Base-by-base conservation (phyloP, 441 rosid genomes). In the Capsella rubella region DNA sequence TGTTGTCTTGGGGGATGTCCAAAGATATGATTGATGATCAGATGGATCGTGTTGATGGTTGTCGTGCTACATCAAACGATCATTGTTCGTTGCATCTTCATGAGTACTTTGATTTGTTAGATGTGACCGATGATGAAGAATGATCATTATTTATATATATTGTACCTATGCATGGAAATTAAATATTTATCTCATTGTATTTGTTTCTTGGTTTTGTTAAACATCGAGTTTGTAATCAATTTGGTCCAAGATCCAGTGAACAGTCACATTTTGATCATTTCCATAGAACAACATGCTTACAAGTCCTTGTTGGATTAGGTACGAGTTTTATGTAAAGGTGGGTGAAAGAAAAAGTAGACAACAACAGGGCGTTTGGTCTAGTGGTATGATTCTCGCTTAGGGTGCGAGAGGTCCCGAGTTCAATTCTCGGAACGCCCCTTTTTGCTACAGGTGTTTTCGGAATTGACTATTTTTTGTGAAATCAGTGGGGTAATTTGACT, bases 341-440 rank as follows among this genome's bases (percentile, higher is more conserved):
- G 25, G 25, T 21, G 25, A 21, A 21, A 21, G 25, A 21, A 18
- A 18, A 18, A 18, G 21, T 18, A 6, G 8, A 0, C 1, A 32
- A 34, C 37, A 34, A 34, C 2, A 34, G 49, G 67, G 67, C 67
- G 32, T 71, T 71, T 61, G 68, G 75, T 71, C 68, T 71, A 71
- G 75, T 64, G 56, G 64, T 64, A 64, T 72, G 76, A 52, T 62
- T 62, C 54, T 62, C 61, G 69, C 67, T 71, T 71, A 45, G 86
- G 89, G 88, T 82, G 86, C 86, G 86, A 89, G 91, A 87, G 88
- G 87, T 82, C 86, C 82, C 80, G 87, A 87, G 90, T 87, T 86
- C 90, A 85, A 86, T 84, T 86, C 84, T 85, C 88, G 87, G 82
- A 87, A 87, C 80, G 73, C 89, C 91, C 89, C 86, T 32, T 29